Evolutionary conservation across 73 alveolate species (phyloP).

Genomic region (Tetrahymena thermophila): DNA sequence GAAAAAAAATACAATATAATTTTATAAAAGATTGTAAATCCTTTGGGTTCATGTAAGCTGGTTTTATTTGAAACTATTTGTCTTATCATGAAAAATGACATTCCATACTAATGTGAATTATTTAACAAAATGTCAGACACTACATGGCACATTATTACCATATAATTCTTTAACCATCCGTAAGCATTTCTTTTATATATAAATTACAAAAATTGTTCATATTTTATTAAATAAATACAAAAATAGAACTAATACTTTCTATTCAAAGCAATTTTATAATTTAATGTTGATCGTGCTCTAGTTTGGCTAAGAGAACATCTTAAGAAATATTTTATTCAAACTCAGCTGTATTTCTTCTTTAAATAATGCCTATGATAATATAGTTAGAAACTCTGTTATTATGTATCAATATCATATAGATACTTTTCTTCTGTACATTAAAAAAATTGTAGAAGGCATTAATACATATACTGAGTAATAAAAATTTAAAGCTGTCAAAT

Average conservation of each 20-base stretch:
- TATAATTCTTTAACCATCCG: not conserved
- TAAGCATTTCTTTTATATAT: not conserved
- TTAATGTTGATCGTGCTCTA: not conserved
- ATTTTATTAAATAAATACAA: too few species aligned
- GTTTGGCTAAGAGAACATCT: not conserved
- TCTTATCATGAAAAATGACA: not conserved
- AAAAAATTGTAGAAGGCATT: not conserved
- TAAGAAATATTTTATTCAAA: not conserved
- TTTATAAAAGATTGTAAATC: not conserved
- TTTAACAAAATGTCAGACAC: not conserved
- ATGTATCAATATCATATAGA: not conserved
- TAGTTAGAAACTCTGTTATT: not conserved
- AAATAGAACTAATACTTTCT: not conserved
- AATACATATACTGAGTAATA: not conserved
- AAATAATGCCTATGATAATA: not conserved
- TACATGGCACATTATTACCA: not conserved
- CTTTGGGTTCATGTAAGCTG: not conserved
- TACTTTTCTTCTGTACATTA: not conserved
- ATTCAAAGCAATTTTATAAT: not conserved
- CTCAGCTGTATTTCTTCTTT: not conserved
- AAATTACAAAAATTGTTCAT: too few species aligned
- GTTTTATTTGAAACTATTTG: not conserved
- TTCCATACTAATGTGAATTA: not conserved
- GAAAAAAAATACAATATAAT: not conserved
- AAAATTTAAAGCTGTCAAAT: not conserved